Percentiles rank a stretch among this genome's conserved stretches.
These are phyloP conservation scores for Pisolithus thermaeus DNA, from an alignment of 1,284 basidiomycete genomes.

Conservation along the genomic window DNA sequence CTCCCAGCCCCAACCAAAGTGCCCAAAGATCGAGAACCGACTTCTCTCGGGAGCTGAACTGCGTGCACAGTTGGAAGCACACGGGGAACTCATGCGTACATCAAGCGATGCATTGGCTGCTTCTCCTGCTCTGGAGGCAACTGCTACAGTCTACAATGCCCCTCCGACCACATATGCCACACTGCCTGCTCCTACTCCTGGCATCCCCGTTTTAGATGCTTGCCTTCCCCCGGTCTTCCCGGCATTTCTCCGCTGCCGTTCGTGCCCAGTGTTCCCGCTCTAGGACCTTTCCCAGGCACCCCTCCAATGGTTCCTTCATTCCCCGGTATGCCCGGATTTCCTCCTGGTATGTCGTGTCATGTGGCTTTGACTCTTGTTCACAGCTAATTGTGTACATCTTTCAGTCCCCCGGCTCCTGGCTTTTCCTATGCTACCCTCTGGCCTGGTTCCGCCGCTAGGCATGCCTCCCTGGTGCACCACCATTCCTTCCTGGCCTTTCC, in stretches of 20 bases:
- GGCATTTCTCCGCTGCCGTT: constrained; percentile 32
- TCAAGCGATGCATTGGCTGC: constrained; percentile 33
- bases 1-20: constrained; percentile 71
- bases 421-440: constrained; percentile 34
- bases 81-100: constrained; percentile 87
- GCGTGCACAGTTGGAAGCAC: constrained; percentile 79
- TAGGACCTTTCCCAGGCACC: constrained; percentile 29
- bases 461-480: too few species aligned
- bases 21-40: constrained; percentile 80
- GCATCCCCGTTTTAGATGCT: constrained; percentile 35
- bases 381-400: constrained; percentile 1
- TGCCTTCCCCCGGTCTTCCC: constrained; percentile 37
- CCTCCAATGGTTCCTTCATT: constrained; percentile 34
- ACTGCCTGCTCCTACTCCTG: constrained; percentile 42
- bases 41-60: constrained; percentile 81
- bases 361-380: neutral
- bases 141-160: constrained; percentile 58
- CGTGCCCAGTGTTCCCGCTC: constrained; percentile 28
- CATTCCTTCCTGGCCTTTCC: too few species aligned
- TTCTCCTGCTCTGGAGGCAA: constrained; percentile 30
- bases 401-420: constrained; percentile 40
- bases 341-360: constrained; percentile 39
- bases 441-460: constrained; percentile 9
- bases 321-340: constrained; percentile 37
- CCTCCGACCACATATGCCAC: constrained; percentile 60